Percentiles rank a stretch among this genome's conserved stretches.
These are phyloP conservation scores for Tanacetum coccineum DNA, from an alignment of 129 eudicot genomes.

Conservation along the genomic window DNA sequence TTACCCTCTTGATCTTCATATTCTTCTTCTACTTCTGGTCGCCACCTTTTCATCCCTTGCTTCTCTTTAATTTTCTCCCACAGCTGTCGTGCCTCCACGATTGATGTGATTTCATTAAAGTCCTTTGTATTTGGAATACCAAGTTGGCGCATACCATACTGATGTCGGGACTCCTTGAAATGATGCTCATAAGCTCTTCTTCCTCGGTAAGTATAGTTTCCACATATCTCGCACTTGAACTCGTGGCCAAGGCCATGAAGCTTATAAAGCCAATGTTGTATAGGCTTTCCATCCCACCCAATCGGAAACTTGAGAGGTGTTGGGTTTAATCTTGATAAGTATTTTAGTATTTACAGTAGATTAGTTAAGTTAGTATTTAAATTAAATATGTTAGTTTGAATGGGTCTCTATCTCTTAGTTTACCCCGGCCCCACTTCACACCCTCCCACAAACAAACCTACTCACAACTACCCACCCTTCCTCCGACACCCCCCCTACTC, in stretches of 20 bases:
- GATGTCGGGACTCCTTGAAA: slow-evolving; percentile 86
- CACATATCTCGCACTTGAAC: slow-evolving; percentile 88
- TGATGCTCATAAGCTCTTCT: slow-evolving; percentile 87
- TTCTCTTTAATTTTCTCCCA: slow-evolving; percentile 87
- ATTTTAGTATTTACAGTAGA: too few species aligned
- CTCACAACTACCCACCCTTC: too few species aligned
- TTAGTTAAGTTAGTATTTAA: too few species aligned
- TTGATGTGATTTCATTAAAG: slow-evolving; percentile 76
- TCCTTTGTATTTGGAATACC: slow-evolving; percentile 90
- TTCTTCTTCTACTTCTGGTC: slow-evolving; percentile 96
- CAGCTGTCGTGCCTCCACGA: slow-evolving; percentile 74
- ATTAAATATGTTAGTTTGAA: too few species aligned
- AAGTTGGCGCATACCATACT: slow-evolving; percentile 88
- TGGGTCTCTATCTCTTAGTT: too few species aligned
- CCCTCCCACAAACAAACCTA: too few species aligned
- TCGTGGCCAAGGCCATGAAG: slow-evolving; percentile 99
- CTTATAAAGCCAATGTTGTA: slow-evolving; percentile 93
- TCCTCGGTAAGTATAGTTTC: slow-evolving; percentile 86
- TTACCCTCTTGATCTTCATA: slow-evolving; percentile 93
- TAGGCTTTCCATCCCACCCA: slow-evolving; percentile 99
- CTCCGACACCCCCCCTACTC: too few species aligned
- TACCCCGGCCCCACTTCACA: too few species aligned
- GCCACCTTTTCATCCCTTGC: slow-evolving; percentile 93
- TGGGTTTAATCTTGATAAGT: too few species aligned
- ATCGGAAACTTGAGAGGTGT: slow-evolving; percentile 87